Percentiles rank a stretch among this genome's conserved stretches.
These are phyloP conservation scores for Fusarium chlamydosporum DNA, from an alignment of 2,329 filamentous ascomycete genomes.

Conservation along the genomic window DNA sequence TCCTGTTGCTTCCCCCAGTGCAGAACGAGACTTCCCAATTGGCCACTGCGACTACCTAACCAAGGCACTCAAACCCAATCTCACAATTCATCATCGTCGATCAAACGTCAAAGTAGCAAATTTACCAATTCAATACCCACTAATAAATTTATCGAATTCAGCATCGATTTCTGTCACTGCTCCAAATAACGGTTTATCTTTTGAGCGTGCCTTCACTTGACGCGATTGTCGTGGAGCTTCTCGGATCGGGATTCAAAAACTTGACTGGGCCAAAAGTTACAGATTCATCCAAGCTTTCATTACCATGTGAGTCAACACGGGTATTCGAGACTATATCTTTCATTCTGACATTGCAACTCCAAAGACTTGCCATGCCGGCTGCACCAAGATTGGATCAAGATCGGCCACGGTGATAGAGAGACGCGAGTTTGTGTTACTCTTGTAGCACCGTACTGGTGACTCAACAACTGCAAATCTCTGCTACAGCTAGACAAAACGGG, in stretches of 20 bases:
- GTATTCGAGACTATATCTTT: not conserved
- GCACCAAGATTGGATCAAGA: constrained; percentile 14
- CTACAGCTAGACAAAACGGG: constrained; percentile 22
- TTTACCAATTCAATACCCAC: constrained; percentile 15
- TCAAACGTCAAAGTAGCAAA: constrained; percentile 28
- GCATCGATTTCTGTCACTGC: constrained; percentile 21
- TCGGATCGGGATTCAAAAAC: constrained; percentile 35
- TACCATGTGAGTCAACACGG: constrained; percentile 8
- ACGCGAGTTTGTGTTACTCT: constrained; percentile 32
- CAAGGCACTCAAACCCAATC: constrained; percentile 35
- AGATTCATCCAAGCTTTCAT: constrained; percentile 4
- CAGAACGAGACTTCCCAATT: constrained; percentile 48
- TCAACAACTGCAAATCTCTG: constrained; percentile 38
- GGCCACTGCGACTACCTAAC: constrained; percentile 31
- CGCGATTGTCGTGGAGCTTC: constrained; percentile 44
- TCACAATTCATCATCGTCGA: constrained; percentile 39
- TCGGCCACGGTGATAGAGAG: constrained; percentile 13
- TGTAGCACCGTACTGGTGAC: constrained; percentile 39
- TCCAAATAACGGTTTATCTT: constrained; percentile 8
- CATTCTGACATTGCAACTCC: not conserved
- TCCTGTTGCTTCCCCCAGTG: constrained; percentile 33
- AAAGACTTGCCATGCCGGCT: not conserved
- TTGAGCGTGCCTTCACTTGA: constrained; percentile 25
- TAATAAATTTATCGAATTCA: constrained; percentile 13
- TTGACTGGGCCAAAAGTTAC: constrained; percentile 29